These are phyloP conservation scores for Pyrenula aspistea DNA, from an alignment of 495 filamentous ascomycete species.

Conservation along the genomic window DNA sequence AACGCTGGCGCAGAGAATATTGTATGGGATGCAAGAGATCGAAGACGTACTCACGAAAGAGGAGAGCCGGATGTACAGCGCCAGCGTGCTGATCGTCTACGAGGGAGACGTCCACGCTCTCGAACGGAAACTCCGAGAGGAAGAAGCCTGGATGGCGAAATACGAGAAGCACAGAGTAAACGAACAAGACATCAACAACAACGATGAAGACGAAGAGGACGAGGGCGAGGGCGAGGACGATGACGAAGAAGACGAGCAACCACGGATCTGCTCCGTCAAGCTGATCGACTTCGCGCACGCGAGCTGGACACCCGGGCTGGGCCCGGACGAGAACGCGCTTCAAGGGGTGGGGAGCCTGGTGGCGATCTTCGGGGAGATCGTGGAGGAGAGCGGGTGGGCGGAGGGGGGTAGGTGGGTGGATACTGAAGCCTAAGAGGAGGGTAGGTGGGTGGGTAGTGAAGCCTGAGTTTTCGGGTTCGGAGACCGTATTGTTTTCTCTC, in stretches of 20 bases:
- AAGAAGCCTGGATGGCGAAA: conserved; percentile 27
- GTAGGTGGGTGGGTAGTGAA: no score
- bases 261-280: conserved; percentile 69
- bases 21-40: conserved; percentile 52
- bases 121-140: conserved; percentile 50
- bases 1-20: conserved; percentile 47
- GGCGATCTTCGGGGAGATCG: conserved; percentile 55
- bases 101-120: conserved; percentile 73
- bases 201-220: conserved; percentile 31
- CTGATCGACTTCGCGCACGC: conserved; percentile 98
- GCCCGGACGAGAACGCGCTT: conserved; percentile 78
- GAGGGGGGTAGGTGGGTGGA: no score
- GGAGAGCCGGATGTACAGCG: conserved; percentile 90
- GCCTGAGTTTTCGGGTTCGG: no score
- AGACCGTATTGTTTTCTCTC: no score
- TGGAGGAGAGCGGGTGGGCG: no score
- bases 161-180: conserved; percentile 19
- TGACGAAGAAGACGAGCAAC: conserved; percentile 51
- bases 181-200: conserved; percentile 13
- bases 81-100: conserved; percentile 81
- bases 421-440: no score
- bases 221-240: conserved; percentile 51
- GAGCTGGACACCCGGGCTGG: conserved; percentile 69
- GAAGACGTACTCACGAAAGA: conserved; percentile 53
- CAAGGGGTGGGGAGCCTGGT: conserved; percentile 62